phyloP scores from a whole-genome alignment of 2,329 filamentous ascomycete genomes.

The Fusarium redolens region DNA sequence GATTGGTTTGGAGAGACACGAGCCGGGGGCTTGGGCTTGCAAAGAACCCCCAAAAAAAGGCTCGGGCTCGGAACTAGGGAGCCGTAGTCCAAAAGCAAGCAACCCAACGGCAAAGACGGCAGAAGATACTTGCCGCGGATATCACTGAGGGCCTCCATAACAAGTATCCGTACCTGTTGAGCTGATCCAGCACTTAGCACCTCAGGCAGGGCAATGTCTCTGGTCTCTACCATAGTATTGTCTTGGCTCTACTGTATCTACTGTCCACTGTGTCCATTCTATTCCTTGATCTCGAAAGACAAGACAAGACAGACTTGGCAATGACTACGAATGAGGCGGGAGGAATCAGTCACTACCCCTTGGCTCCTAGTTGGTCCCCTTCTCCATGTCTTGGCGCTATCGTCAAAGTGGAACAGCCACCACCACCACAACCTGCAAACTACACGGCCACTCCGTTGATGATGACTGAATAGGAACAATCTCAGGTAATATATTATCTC shows the following conservation, averaged over 20 bases:
- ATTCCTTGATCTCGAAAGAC: background rate
- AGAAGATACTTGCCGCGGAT: slow-evolving; percentile 6
- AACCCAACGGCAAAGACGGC: slow-evolving; percentile 43
- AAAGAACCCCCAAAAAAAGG: slow-evolving; percentile 13
- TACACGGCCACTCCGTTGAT: slow-evolving; percentile 15
- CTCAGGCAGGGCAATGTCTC: background rate
- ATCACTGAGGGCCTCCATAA: too few species aligned
- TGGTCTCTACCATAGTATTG: background rate
- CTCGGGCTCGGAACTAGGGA: slow-evolving; percentile 41
- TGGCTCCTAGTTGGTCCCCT: slow-evolving; percentile 23
- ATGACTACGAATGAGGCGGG: slow-evolving; percentile 30
- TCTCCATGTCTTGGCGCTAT: slow-evolving; percentile 31
- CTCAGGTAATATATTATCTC: background rate
- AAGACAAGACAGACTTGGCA: slow-evolving; percentile 19
- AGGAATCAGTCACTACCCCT: slow-evolving; percentile 36
- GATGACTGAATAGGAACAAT: background rate
- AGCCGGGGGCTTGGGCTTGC: slow-evolving; percentile 10
- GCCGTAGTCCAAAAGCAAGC: slow-evolving; percentile 39
- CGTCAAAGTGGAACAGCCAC: background rate
- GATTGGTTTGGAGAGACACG: slow-evolving; percentile 13
- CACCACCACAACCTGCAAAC: background rate
- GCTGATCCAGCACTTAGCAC: background rate
- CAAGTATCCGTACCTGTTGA: too few species aligned
- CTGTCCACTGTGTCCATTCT: background rate
- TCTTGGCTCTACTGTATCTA: background rate